Evolutionary conservation across 495 filamentous ascomycete species (phyloP), one percentile per base, ranked within the genome.

Genomic region (Trichoderma reesei): DNA sequence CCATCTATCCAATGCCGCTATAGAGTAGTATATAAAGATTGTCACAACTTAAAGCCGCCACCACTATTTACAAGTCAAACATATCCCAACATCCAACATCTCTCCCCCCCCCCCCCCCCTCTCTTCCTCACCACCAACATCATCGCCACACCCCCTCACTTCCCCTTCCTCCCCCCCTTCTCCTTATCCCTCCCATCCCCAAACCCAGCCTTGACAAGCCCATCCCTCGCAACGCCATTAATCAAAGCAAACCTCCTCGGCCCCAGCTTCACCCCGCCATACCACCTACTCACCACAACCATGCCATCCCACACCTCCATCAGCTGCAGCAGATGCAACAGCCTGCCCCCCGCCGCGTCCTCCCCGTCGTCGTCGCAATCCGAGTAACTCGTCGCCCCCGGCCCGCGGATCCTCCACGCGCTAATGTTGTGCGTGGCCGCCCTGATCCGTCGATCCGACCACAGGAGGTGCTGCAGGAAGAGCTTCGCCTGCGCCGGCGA

Each of bases 311-410:
- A 96, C 9, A 95, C 83, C 73, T 91, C 89, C 92, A 97, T 98
- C 68, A 93, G 71, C 79, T 96, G 90, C 86, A 98, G 86, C 59
- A 98, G 76, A 77, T 95, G 90, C 46, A 96, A 77, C 69, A 98
- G 69, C 34, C 94, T 82, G 0, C 88, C 85, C 1, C 94, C 94
- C 5, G 94, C 94, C 31, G 94, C 94, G n/a, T 88, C 90, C 79
- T 98, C 94, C 11, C 94, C 94, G 71, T 98, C 94, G 72, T 98
- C 94, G 68, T 98, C 88, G 71, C 88, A 96, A 75, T 98, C 94
- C 72, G 97, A 90, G 64, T 85, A 89, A 41, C 80, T 80, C 41
- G 69, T 69, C 14, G 10, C 46, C 8, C 71, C 70, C 66, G 80
- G 80, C 0, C 76, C 71, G n/a, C 77, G 79, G 42, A 86, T 83